Conservation (phyloP, 2,329 filamentous ascomycete species). For the Colletotrichum sp. region DNA sequence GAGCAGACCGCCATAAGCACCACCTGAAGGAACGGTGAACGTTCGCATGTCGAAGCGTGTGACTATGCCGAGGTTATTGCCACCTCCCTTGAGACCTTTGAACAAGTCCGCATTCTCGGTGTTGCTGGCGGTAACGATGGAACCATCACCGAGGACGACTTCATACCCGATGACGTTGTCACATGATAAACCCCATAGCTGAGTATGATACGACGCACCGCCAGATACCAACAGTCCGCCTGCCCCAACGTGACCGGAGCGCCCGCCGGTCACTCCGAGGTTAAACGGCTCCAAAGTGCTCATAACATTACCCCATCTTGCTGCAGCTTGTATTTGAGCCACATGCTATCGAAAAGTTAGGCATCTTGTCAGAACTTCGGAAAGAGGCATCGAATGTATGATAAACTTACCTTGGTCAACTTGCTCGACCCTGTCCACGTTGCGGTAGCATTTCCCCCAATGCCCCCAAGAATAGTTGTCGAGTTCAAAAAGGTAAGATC, state of each 20-base stretch:
- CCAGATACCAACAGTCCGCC: slow-evolving; percentile 34
- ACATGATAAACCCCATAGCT: slow-evolving; percentile 40
- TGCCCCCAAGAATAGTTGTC: slow-evolving; percentile 25
- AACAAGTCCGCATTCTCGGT: slow-evolving; percentile 45
- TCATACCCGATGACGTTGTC: slow-evolving; percentile 48
- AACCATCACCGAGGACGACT: slow-evolving; percentile 48
- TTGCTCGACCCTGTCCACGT: background rate
- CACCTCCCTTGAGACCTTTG: slow-evolving; percentile 52
- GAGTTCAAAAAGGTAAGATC: slow-evolving; percentile 38
- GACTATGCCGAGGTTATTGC: slow-evolving; percentile 50
- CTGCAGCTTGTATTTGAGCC: slow-evolving; percentile 33
- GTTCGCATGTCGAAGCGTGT: slow-evolving; percentile 35
- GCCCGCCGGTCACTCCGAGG: slow-evolving; percentile 26
- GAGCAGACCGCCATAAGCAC: background rate
- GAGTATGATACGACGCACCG: slow-evolving; percentile 26
- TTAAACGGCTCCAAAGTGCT: slow-evolving; percentile 21
- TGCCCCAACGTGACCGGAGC: slow-evolving; percentile 27
- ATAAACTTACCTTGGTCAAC: background rate
- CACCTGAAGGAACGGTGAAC: background rate
- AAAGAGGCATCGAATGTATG: background rate
- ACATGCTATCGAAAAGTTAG: background rate
- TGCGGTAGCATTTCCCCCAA: background rate
- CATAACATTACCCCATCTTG: slow-evolving; percentile 27
- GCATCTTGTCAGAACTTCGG: background rate
- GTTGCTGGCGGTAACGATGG: slow-evolving; percentile 42